Percentiles rank a stretch among this genome's conserved stretches.
phyloP scores from a whole-genome alignment of 257 asterid genomes.

The Apocynum venetum region DNA sequence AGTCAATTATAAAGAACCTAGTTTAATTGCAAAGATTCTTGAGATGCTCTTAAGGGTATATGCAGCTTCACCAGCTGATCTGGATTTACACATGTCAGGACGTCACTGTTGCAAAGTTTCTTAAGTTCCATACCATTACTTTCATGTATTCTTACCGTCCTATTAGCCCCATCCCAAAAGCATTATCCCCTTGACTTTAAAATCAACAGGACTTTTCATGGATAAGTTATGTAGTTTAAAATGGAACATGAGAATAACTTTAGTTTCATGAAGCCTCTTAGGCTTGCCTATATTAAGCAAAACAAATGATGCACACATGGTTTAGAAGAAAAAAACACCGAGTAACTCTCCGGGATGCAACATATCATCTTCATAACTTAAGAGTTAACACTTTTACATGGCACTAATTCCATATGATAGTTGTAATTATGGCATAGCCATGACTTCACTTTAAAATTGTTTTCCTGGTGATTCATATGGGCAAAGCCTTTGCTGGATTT shows the following conservation, averaged over 20 bases:
- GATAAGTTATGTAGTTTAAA: background rate
- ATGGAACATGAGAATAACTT: background rate
- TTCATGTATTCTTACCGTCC: background rate
- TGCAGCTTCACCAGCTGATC: background rate
- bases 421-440: background rate
- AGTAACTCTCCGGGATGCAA: background rate
- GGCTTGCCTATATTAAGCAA: background rate
- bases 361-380: background rate
- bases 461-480: background rate
- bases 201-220: background rate
- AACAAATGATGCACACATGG: background rate
- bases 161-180: too few relatives aligned
- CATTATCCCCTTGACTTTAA: background rate
- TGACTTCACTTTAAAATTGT: background rate
- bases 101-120: background rate
- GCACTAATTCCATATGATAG: background rate
- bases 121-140: background rate
- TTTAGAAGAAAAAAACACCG: background rate
- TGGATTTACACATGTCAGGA: background rate
- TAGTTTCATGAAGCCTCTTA: background rate
- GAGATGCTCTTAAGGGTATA: background rate
- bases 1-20: background rate
- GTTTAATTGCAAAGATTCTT: background rate
- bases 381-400: background rate
- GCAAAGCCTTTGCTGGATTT: background rate